These are phyloP conservation scores for Aureobasidium sp. DNA, from an alignment of 2,329 filamentous ascomycete species.

Conservation along the genomic window DNA sequence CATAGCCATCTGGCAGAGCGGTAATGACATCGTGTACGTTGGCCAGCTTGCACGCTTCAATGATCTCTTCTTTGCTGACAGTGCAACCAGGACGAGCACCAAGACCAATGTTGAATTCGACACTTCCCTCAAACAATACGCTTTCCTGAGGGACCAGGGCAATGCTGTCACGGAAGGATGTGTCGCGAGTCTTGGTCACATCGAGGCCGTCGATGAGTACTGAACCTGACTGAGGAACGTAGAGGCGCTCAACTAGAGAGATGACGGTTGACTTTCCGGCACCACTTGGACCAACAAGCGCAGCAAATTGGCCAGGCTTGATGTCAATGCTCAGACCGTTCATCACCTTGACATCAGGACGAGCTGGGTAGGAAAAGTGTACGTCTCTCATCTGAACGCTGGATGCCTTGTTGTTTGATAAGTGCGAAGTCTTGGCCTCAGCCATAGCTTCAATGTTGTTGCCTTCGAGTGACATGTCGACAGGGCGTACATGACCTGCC, in stretches of 20 bases:
- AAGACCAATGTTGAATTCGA: slow-evolving; percentile 34
- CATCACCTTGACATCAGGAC: slow-evolving; percentile 53
- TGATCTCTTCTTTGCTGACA: slow-evolving; percentile 54
- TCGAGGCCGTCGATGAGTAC: slow-evolving; percentile 49
- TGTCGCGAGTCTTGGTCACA: slow-evolving; percentile 31
- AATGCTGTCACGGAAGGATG: slow-evolving; percentile 36
- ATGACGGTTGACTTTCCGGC: slow-evolving; percentile 36
- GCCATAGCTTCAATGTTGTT: slow-evolving; percentile 28
- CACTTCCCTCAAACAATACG: slow-evolving; percentile 41
- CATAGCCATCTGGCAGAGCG: slow-evolving; percentile 56
- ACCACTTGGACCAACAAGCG: slow-evolving; percentile 37
- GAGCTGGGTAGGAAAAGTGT: slow-evolving; percentile 58
- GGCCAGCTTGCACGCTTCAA: slow-evolving; percentile 59
- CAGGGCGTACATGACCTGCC: slow-evolving; percentile 15
- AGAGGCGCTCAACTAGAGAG: slow-evolving; percentile 40
- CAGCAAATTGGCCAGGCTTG: slow-evolving; percentile 34
- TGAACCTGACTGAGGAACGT: slow-evolving; percentile 56
- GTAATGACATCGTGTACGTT: slow-evolving; percentile 65
- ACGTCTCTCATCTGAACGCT: slow-evolving; percentile 52
- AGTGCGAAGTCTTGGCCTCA: slow-evolving; percentile 2
- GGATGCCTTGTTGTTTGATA: slow-evolving; percentile 18
- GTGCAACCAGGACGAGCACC: slow-evolving; percentile 47
- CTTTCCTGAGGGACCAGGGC: slow-evolving; percentile 43
- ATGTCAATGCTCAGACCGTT: slow-evolving; percentile 29
- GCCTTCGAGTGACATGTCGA: slow-evolving; percentile 1